Conservation (phyloP, 208 protist species). For the Angomonas ambiguus region DNA sequence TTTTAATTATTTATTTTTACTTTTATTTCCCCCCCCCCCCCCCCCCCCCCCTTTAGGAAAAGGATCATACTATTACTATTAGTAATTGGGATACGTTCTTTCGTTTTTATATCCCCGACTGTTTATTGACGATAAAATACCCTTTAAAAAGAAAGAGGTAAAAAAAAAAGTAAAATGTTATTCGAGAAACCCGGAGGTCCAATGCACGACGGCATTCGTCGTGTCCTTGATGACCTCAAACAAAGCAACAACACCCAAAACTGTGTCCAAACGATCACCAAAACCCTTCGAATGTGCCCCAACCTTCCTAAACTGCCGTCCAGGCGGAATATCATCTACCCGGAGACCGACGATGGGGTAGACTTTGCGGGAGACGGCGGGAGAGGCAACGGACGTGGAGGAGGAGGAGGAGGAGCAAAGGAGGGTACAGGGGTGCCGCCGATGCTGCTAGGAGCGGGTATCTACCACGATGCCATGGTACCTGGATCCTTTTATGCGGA, state of each 20-base stretch:
- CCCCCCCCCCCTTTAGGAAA: background rate
- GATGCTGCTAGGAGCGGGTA: background rate
- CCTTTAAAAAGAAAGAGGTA: background rate
- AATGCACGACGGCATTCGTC: slow-evolving; percentile 71
- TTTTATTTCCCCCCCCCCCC: background rate
- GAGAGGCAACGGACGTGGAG: background rate
- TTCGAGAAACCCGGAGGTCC: slow-evolving; percentile 50
- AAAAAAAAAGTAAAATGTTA: slow-evolving; percentile 20
- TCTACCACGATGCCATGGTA: background rate
- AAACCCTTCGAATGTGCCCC: slow-evolving; percentile 25
- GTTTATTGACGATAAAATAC: background rate
- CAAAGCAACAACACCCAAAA: slow-evolving; percentile 54
- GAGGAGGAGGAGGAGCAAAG: background rate
- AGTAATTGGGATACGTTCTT: background rate
- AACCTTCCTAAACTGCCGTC: slow-evolving; percentile 14
- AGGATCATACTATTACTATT: too few relatives aligned
- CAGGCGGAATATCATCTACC: slow-evolving; percentile 15
- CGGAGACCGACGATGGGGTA: too few relatives aligned
- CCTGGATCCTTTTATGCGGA: too few relatives aligned
- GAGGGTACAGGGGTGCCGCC: slow-evolving; percentile 2
- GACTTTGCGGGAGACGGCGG: too few relatives aligned
- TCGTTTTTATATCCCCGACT: slow-evolving; percentile 17
- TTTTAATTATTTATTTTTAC: slow-evolving; percentile 8
- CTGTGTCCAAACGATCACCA: slow-evolving; percentile 45
- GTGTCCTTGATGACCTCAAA: slow-evolving; percentile 58